Evolutionary conservation across 441 rosid genomes (phyloP), one percentile per base, ranked within the genome.

Genomic region (Kokia cookei): DNA sequence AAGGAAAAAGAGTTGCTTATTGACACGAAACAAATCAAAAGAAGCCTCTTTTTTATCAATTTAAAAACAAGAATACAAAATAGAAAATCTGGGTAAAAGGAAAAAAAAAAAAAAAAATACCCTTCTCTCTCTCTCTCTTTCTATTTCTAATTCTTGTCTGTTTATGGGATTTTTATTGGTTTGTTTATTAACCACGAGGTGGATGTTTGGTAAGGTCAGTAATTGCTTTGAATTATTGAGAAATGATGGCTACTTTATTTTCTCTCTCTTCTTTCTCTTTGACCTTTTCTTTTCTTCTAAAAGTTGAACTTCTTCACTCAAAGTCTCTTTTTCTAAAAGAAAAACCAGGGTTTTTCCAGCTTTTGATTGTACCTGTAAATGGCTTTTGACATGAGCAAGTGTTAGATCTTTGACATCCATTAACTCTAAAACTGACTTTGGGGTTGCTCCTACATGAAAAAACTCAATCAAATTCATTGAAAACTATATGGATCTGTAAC

Each of bases 401-500:
- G 86, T 84, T 62, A 84, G 80, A 78, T 84, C 87, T 43, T 84
- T 81, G 54, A 81, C 84, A 76, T 81, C 83, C 87, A 84, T 84
- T 5, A 84, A 78, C 78, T 84, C 87, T 66, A 84, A 65, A 63
- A 84, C 87, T n/a, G 87, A 81, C 40, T 84, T 84, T 26, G 87
- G 87, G 2, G 87, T 84, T 5, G 87, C 87, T 63, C 87, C 84
- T 84, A 48, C 32, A 7, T 61, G 13, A 61, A 24, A 40, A 40
- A 7, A 8, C 45, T 40, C 45, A 11, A 27, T 61, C 24, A 61
- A 43, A 19, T 61, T 61, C 35, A 62, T 35, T 3, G 45, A 19
- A 32, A 61, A 32, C 65, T 32, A 29, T 22, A 29, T 65, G 17
- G 51, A 67, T 64, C 32, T 27, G 63, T 64, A 27, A n/a, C 11